phyloP scores from a whole-genome alignment of 129 eudicot genomes.

The Pulicaria dysenterica region DNA sequence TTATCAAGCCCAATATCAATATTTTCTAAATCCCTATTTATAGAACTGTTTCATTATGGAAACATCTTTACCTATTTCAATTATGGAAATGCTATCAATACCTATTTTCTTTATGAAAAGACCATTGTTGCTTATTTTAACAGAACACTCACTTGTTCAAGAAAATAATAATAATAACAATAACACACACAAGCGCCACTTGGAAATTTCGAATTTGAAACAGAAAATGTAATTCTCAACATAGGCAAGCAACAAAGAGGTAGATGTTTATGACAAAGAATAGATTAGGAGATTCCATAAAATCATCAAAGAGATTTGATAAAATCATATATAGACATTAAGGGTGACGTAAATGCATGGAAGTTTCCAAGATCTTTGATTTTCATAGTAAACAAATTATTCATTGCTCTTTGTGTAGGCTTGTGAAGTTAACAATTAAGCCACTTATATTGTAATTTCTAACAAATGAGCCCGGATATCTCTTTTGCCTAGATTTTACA shows the following conservation, averaged over 20 bases:
- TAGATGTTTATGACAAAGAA: background rate
- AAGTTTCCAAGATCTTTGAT: too few species aligned
- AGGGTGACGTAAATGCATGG: too few species aligned
- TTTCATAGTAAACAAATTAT: too few species aligned
- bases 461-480: too few species aligned
- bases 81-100: background rate
- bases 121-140: background rate
- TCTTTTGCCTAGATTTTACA: too few species aligned
- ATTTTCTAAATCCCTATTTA: constrained; percentile 4
- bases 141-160: background rate
- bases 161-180: background rate
- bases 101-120: background rate
- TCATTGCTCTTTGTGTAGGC: too few species aligned
- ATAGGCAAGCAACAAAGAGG: background rate
- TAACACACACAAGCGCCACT: background rate
- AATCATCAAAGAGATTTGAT: too few species aligned
- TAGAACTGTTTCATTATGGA: background rate
- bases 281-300: too few species aligned
- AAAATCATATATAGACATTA: too few species aligned
- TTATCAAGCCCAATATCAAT: background rate
- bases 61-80: background rate
- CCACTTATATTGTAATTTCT: too few species aligned
- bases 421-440: too few species aligned
- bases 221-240: background rate
- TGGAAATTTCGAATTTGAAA: background rate